Percentiles rank a stretch among this genome's conserved stretches.
phyloP scores from a whole-genome alignment of 2,329 filamentous ascomycete genomes.

The Cytospora piceicola region DNA sequence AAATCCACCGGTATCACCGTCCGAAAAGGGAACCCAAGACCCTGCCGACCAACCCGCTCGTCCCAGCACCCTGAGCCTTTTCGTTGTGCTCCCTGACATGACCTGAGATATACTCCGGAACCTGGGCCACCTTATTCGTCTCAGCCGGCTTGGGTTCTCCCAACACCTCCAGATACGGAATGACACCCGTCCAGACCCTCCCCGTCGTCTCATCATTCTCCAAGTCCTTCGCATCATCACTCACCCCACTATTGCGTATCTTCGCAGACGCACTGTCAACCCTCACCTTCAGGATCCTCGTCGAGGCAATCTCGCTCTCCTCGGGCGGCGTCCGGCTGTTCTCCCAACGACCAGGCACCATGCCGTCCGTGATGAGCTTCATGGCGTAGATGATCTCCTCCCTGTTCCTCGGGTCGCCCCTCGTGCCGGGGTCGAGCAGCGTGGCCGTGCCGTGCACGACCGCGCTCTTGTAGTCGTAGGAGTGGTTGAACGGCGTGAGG shows the following conservation, averaged over 20 bases:
- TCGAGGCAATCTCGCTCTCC: conserved; percentile 73
- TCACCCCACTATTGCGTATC: conserved; percentile 66
- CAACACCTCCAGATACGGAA: conserved; percentile 66
- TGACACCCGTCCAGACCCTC: conserved; percentile 59
- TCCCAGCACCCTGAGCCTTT: conserved; percentile 11
- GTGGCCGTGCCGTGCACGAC: conserved; percentile 75
- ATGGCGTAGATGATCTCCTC: conserved; percentile 80
- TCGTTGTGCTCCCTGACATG: conserved; percentile 46
- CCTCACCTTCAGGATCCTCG: conserved; percentile 70
- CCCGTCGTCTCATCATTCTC: conserved; percentile 35
- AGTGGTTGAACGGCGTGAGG: conserved; percentile 79
- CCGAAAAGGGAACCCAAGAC: conserved; percentile 24
- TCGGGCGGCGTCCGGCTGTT: conserved; percentile 72
- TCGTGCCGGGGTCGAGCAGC: conserved; percentile 55
- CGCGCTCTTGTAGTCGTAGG: conserved; percentile 84
- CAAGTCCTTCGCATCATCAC: conserved; percentile 55
- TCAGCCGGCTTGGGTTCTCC: conserved; percentile 65
- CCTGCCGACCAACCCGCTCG: conserved; percentile 20
- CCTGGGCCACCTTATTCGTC: conserved; percentile 59
- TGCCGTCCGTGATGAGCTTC: conserved; percentile 74
- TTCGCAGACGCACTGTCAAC: conserved; percentile 77
- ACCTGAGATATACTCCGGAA: conserved; percentile 64
- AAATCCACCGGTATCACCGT: background rate
- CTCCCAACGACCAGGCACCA: conserved; percentile 71
- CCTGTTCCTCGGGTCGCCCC: conserved; percentile 43